Conservation (phyloP, 2,329 filamentous ascomycete species). For the Fusarium sp. region DNA sequence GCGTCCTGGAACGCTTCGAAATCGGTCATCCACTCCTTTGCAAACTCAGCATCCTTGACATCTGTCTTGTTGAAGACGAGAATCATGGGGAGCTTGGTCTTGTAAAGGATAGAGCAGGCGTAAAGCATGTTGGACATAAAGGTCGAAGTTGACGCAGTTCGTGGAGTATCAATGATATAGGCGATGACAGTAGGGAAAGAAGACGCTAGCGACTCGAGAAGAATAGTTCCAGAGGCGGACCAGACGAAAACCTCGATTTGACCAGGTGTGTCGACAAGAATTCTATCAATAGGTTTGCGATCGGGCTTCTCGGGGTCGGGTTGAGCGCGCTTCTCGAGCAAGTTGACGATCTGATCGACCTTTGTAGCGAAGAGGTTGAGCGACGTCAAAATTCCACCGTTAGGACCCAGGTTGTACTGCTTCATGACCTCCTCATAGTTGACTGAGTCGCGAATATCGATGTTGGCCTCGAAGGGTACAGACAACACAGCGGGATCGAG, state of each 20-base stretch:
- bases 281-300: conserved; percentile 78
- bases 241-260: conserved; percentile 99
- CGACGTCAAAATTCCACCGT: conserved; percentile 95
- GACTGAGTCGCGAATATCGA: conserved; percentile 98
- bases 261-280: conserved; percentile 94
- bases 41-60: conserved; percentile 89
- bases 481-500: conserved; percentile 94
- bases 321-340: conserved; percentile 89
- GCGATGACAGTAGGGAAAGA: conserved; percentile 97
- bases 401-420: conserved; percentile 97
- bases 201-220: conserved; percentile 91
- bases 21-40: conserved; percentile 99
- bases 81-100: conserved; percentile 98
- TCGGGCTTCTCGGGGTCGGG: conserved; percentile 72
- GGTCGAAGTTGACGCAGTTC: conserved; percentile 91
- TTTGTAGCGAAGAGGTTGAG: conserved; percentile 98
- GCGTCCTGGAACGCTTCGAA: conserved; percentile 96
- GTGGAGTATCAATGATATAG: conserved; percentile 96
- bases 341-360: conserved; percentile 90
- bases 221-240: conserved; percentile 94
- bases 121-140: conserved; percentile 99
- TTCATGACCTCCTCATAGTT: conserved; percentile 99
- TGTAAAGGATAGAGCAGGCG: conserved; percentile 98
- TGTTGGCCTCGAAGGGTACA: conserved; percentile 96
- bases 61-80: conserved; percentile 99